These are phyloP conservation scores for Pelagophyceae sp. DNA, from an alignment of 352 stramenopile genomes.

Conservation along the genomic window DNA sequence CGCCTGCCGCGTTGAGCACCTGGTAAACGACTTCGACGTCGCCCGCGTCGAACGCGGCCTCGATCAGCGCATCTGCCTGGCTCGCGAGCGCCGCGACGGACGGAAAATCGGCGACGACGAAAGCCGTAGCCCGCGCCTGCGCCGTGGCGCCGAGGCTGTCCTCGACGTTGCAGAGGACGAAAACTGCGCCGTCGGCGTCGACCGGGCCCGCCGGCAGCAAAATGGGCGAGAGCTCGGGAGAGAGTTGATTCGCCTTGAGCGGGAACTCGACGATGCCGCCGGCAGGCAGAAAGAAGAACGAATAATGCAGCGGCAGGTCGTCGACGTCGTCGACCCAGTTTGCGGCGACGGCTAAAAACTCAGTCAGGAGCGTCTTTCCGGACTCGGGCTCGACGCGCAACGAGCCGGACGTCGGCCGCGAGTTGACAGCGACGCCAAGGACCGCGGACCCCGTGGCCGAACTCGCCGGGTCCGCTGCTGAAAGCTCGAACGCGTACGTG, in stretches of 20 bases:
- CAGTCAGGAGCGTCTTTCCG: background rate
- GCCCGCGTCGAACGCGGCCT: background rate
- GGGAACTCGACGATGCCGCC: background rate
- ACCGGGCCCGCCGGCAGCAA: background rate
- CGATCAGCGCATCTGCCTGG: background rate
- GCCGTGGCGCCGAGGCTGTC: background rate
- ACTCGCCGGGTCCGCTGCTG: background rate
- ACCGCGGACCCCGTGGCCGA: background rate
- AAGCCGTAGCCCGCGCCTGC: background rate
- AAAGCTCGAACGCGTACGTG: background rate
- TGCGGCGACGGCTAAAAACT: background rate
- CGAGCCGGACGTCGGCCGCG: background rate
- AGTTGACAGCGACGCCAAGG: background rate
- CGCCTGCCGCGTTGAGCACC: background rate
- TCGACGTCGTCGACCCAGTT: constrained; percentile 2
- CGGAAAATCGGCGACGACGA: background rate
- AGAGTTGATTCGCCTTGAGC: background rate
- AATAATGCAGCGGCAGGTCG: background rate
- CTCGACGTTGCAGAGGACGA: background rate
- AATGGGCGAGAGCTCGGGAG: background rate
- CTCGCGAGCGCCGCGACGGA: background rate
- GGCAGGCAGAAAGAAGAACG: background rate
- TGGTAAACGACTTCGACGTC: background rate
- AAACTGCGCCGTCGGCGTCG: background rate
- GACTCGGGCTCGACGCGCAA: background rate